Conservation (phyloP, 2,329 filamentous ascomycete genomes). For the Alternaria gansuensis region DNA sequence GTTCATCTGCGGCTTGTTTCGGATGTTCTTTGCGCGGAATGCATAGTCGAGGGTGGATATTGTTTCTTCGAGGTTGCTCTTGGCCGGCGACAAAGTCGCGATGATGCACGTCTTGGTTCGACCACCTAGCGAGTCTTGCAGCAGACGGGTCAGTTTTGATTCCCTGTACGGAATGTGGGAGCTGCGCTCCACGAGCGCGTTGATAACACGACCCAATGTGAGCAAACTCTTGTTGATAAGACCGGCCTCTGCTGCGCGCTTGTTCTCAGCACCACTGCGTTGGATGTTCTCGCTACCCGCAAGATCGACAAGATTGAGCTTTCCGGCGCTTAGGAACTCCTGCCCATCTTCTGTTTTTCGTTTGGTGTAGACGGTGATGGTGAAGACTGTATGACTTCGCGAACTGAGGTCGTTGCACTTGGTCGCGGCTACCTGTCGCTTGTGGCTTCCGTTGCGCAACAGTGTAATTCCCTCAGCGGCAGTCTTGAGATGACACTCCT, state of each 20-base stretch:
- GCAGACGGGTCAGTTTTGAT: constrained; percentile 90
- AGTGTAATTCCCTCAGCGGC: constrained; percentile 87
- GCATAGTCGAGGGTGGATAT: constrained; percentile 98
- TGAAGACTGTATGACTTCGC: constrained; percentile 96
- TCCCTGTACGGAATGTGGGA: constrained; percentile 92
- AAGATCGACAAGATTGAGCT: constrained; percentile 95
- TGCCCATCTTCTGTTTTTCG: constrained; percentile 82
- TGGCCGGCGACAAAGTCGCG: constrained; percentile 92
- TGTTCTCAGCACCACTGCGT: constrained; percentile 96
- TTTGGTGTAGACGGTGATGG: constrained; percentile 90
- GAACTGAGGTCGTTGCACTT: constrained; percentile 99
- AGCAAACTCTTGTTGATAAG: constrained; percentile 98
- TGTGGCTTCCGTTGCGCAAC: constrained; percentile 87
- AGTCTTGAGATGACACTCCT: constrained; percentile 89
- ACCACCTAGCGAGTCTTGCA: constrained; percentile 96
- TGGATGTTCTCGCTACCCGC: constrained; percentile 98
- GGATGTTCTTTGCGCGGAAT: constrained; percentile 97
- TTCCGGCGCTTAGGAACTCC: constrained; percentile 88
- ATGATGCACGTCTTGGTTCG: constrained; percentile 99
- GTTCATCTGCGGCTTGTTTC: constrained; percentile 96
- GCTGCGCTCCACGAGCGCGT: constrained; percentile 89
- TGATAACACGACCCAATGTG: constrained; percentile 95
- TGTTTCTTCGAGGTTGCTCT: constrained; percentile 95
- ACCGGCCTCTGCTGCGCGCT: constrained; percentile 92
- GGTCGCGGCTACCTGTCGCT: constrained; percentile 97